Evolutionary conservation across 2,329 filamentous ascomycete genomes (phyloP).

Genomic region (Arthroderma sp.): DNA sequence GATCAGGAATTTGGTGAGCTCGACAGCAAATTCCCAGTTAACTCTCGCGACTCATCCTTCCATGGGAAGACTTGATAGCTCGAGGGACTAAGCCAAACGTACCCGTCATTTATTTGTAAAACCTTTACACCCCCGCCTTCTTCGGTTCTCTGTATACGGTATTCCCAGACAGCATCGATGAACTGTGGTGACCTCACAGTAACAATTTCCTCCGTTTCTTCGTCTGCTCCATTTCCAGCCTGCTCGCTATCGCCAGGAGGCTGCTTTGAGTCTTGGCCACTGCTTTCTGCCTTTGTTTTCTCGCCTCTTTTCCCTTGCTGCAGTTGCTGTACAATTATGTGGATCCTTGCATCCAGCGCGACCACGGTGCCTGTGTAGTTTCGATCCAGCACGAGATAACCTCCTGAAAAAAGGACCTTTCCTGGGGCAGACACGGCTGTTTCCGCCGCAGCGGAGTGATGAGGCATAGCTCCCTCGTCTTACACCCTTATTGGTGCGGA

Average conservation of each 20-base stretch:
- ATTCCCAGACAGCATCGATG: conserved; percentile 71
- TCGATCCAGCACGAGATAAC: conserved; percentile 86
- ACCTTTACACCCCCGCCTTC: conserved; percentile 67
- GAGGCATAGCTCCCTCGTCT: conserved; percentile 3
- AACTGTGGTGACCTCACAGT: conserved; percentile 90
- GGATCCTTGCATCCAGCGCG: conserved; percentile 50
- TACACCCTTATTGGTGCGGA: too few species aligned
- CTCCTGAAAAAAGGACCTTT: conserved; percentile 88
- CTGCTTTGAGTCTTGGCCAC: background rate
- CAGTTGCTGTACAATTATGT: conserved; percentile 44
- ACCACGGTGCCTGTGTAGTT: conserved; percentile 63
- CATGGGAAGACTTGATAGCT: too few species aligned
- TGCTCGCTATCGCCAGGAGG: background rate
- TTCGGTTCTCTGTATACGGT: conserved; percentile 59
- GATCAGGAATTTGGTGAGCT: too few species aligned
- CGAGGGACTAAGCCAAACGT: conserved; percentile 42
- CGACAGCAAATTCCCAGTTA: too few species aligned
- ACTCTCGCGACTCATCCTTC: too few species aligned
- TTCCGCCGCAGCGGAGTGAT: conserved; percentile 13
- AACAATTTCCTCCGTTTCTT: conserved; percentile 44
- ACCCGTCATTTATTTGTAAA: conserved; percentile 44
- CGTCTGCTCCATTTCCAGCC: background rate
- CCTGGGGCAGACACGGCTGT: conserved; percentile 76
- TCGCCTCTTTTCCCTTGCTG: conserved; percentile 19
- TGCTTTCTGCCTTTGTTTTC: conserved; percentile 8